These are phyloP conservation scores for Hypsizygus marmoreus DNA, from an alignment of 768 basidiomycete species.

Conservation along the genomic window DNA sequence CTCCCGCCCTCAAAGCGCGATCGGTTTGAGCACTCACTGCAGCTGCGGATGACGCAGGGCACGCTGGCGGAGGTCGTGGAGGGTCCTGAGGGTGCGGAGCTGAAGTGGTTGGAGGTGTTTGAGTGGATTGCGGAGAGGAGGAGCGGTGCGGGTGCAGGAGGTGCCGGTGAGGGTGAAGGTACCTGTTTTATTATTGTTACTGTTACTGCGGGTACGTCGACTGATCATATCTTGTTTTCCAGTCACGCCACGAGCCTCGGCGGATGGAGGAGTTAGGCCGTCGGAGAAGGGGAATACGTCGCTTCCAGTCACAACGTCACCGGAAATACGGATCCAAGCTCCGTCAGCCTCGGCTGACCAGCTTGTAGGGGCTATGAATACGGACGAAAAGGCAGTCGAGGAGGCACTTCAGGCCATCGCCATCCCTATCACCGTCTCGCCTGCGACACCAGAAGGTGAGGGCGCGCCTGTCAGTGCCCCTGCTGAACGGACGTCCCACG, in stretches of 20 bases:
- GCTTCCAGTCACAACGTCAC: conserved; percentile 3
- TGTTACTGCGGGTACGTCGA: neutral
- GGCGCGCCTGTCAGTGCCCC: conserved; percentile 4
- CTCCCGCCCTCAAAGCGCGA: conserved; percentile 55
- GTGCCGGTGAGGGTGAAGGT: conserved; percentile 12
- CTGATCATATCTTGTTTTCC: neutral
- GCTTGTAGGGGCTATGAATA: too few relatives aligned
- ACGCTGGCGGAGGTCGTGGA: conserved; percentile 80
- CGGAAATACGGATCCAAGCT: too few relatives aligned
- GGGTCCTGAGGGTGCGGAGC: conserved; percentile 81
- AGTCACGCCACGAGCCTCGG: conserved; percentile 17
- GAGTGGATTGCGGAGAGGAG: conserved; percentile 76
- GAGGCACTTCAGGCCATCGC: conserved; percentile 23
- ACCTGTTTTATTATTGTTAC: neutral
- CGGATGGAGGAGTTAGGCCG: conserved; percentile 17
- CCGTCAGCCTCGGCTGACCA: too few relatives aligned
- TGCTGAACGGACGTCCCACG: conserved; percentile 9
- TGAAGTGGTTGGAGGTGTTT: conserved; percentile 83
- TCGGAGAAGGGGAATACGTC: conserved; percentile 11
- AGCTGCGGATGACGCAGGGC: conserved; percentile 85
- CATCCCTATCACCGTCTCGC: conserved; percentile 61
- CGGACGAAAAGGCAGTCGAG: conserved; percentile 10
- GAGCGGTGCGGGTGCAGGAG: conserved; percentile 24
- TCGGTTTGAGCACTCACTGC: conserved; percentile 75
- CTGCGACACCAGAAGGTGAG: conserved; percentile 53